Base-by-base conservation (phyloP, 345 rosid genomes). In the Chamaenerion angustifolium region DNA sequence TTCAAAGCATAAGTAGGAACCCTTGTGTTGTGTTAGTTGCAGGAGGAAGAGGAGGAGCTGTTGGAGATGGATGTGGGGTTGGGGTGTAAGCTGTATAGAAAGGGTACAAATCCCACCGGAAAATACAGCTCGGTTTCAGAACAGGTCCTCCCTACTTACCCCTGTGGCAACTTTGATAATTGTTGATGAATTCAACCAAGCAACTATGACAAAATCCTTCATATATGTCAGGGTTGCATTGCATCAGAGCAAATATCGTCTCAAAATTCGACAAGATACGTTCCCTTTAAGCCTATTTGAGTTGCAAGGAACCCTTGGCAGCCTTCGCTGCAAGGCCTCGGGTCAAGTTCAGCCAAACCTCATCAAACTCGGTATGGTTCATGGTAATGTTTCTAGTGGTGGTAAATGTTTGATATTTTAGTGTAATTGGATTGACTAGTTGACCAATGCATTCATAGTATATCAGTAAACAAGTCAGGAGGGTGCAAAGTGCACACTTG, bases 171-270 rank as follows among this genome's bases (percentile, higher is more conserved):
- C 12, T 52, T 12, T 52, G 51, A 45, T 48, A 68, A 4, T 18
- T 13, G 12, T 3, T 14, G 0, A 56, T 61, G 31, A 14, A 52
- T 46, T 51, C 41, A 18, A 43, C 17, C 4, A 80, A 46, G 51
- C 85, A 80, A 40, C 0, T 0, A 1, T 12, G 45, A n/a, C 83
- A 83, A 42, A 70, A 31, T 66, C 42, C 15, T 18, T 23, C 49
- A 1, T 73, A 63, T 17, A 83, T 8, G 46, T 83, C 93, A n/a
- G 88, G 76, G 12, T 72, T 67, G 57, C 93, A 80, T 42, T 75
- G 78, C 71, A 63, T 64, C 44, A 80, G 7, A 11, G 70, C 63
- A 46, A 70, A 73, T 9, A 72, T 65, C 9, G 49, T 75, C 3
- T 45, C 3, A 8, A 2, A 19, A 11, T 40, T 14, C 6, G 58